Percentiles rank a stretch among this genome's conserved stretches.
These are phyloP conservation scores for Ogataea naganishii DNA, from an alignment of 805 yeast species.

Conservation along the genomic window DNA sequence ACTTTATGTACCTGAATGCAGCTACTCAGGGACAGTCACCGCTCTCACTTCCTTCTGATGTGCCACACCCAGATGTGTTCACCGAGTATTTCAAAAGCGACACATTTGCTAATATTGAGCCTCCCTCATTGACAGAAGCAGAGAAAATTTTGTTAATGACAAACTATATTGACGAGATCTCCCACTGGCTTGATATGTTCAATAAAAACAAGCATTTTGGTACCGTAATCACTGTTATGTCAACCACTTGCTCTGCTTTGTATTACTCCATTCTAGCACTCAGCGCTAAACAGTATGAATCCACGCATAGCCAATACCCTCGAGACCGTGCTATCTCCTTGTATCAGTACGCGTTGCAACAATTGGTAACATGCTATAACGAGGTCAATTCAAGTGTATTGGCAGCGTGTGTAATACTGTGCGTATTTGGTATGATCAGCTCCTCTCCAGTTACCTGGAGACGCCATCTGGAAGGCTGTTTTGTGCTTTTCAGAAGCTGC, in stretches of 20 bases:
- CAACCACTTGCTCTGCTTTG: constrained; percentile 5
- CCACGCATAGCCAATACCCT: constrained; percentile 5
- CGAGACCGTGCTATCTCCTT: constrained; percentile 5
- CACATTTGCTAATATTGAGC: constrained; percentile 5
- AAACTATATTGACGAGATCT: constrained; percentile 11
- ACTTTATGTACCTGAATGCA: constrained; percentile 29
- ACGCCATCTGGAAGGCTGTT: constrained; percentile 33
- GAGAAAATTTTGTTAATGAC: constrained; percentile 8
- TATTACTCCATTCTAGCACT: constrained; percentile 5
- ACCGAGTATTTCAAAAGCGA: constrained; percentile 6
- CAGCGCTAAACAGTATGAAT: constrained; percentile 7
- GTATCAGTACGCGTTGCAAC: constrained; percentile 7
- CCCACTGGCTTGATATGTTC: constrained; percentile 19
- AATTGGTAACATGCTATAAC: constrained; percentile 13
- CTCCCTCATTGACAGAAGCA: constrained; percentile 5
- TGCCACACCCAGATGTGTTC: constrained; percentile 5
- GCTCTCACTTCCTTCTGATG: constrained; percentile 6
- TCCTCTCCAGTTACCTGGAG: constrained; percentile 31
- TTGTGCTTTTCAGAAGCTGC: constrained; percentile 26
- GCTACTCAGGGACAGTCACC: constrained; percentile 3
- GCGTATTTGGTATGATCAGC: constrained; percentile 35
- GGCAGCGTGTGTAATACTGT: constrained; percentile 16
- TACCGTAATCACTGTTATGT: constrained; percentile 10
- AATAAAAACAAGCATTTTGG: constrained; percentile 14
- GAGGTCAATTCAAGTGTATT: constrained; percentile 9